Evolutionary conservation across 495 filamentous ascomycete species (phyloP).

Genomic region (Penicillium fimorum): DNA sequence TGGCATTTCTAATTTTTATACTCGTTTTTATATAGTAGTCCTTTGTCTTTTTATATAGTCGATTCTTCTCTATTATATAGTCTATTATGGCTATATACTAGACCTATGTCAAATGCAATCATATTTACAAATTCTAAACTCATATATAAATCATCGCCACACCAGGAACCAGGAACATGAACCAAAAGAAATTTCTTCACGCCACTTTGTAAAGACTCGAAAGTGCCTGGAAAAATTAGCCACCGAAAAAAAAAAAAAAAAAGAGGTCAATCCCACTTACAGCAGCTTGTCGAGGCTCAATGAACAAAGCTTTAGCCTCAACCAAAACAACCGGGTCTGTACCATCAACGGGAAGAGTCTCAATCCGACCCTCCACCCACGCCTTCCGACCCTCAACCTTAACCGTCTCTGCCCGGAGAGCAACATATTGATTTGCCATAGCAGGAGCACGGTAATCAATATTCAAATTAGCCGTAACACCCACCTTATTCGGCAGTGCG

Average conservation of each 20-base stretch:
- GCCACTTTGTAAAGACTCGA: constrained; percentile 32
- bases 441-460: constrained; percentile 85
- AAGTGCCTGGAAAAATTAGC: constrained; percentile 30
- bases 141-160: background rate
- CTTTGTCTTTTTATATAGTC: too few relatives aligned
- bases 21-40: too few relatives aligned
- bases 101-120: too few relatives aligned
- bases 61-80: too few relatives aligned
- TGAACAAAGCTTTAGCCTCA: constrained; percentile 81
- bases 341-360: constrained; percentile 67
- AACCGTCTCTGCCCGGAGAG: constrained; percentile 74
- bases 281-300: constrained; percentile 82
- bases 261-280: constrained; percentile 45
- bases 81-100: background rate
- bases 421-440: constrained; percentile 71
- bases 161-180: constrained; percentile 27
- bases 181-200: constrained; percentile 18
- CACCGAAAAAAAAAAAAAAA: background rate
- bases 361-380: constrained; percentile 90
- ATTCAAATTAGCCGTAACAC: constrained; percentile 86
- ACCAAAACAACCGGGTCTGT: constrained; percentile 65
- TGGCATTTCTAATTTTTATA: background rate
- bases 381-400: constrained; percentile 94
- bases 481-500: constrained; percentile 83
- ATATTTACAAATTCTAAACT: background rate